Evolutionary conservation across 1,284 basidiomycete species (phyloP).

Genomic region (Flammula alnicola): DNA sequence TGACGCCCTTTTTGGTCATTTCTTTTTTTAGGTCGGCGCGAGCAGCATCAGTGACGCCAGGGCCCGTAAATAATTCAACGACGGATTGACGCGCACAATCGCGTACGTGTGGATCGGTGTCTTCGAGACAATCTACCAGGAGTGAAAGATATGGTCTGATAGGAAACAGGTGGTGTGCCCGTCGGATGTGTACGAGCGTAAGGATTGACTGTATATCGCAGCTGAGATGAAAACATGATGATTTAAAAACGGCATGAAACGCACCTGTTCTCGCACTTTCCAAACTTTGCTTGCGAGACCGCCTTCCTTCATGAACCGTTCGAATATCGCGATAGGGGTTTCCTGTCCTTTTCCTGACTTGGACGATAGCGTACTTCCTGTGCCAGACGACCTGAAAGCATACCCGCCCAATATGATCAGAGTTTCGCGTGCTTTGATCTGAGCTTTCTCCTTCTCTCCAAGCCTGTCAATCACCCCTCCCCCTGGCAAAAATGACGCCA

Average conservation of each 20-base stretch:
- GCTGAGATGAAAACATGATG: slow-evolving; percentile 8
- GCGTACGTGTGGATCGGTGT: slow-evolving; percentile 89
- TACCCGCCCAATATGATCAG: slow-evolving; percentile 73
- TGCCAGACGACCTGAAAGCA: slow-evolving; percentile 61
- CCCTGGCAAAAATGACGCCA: slow-evolving; percentile 70
- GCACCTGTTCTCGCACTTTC: slow-evolving; percentile 83
- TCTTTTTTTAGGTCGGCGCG: slow-evolving; percentile 94
- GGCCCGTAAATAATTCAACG: slow-evolving; percentile 83
- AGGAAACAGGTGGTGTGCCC: slow-evolving; percentile 73
- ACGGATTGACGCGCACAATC: slow-evolving; percentile 83
- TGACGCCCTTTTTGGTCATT: slow-evolving; percentile 81
- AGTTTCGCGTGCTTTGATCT: slow-evolving; percentile 77
- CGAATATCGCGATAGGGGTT: slow-evolving; percentile 76
- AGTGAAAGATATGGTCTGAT: slow-evolving; percentile 81
- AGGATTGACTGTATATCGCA: slow-evolving; percentile 56
- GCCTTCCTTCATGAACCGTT: slow-evolving; percentile 74
- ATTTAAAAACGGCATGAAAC: slow-evolving; percentile 26
- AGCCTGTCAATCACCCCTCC: slow-evolving; percentile 83
- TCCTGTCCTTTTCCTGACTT: slow-evolving; percentile 77
- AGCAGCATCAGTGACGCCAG: slow-evolving; percentile 82
- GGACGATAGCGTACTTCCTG: slow-evolving; percentile 46
- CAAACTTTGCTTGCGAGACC: slow-evolving; percentile 79
- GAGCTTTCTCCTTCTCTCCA: slow-evolving; percentile 78
- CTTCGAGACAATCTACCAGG: slow-evolving; percentile 87
- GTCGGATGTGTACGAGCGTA: slow-evolving; percentile 70